Conservation (phyloP, 345 rosid genomes). For the Microthlaspi erraticum region DNA sequence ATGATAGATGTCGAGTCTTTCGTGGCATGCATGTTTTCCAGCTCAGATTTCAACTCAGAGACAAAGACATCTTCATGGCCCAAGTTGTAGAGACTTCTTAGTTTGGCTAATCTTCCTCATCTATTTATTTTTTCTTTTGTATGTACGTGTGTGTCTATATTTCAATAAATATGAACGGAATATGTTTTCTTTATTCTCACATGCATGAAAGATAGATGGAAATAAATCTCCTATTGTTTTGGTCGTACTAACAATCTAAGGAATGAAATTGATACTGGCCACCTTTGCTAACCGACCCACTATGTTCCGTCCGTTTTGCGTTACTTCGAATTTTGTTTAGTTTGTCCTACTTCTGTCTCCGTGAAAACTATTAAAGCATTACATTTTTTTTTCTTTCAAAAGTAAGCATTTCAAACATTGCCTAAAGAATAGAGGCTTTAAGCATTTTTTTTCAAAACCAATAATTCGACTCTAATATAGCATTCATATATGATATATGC, state of each 20-base stretch:
- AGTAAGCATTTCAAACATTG: constrained; percentile 4
- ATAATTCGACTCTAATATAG: not conserved
- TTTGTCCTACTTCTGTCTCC: constrained; percentile 3
- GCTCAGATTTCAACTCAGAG: constrained; percentile 42
- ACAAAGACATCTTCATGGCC: constrained; percentile 40
- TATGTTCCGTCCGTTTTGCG: not conserved
- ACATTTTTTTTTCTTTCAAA: not conserved
- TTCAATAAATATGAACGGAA: constrained; percentile 23
- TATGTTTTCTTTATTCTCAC: constrained; percentile 29
- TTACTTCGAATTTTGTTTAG: not conserved
- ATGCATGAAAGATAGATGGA: constrained; percentile 9
- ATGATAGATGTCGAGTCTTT: constrained; percentile 23
- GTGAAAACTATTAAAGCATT: not conserved
- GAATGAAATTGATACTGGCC: constrained; percentile 20
- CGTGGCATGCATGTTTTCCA: constrained; percentile 47
- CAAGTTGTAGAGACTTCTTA: constrained; percentile 30
- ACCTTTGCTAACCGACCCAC: constrained; percentile 26
- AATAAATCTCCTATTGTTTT: constrained; percentile 15
- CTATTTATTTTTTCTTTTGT: not conserved
- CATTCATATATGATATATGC: not conserved
- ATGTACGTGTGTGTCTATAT: constrained; percentile 33
- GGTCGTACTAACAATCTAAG: constrained; percentile 23
- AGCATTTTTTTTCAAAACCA: not conserved
- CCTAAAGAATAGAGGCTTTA: not conserved
- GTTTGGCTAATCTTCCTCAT: constrained; percentile 19